A percentile compares a stretch with the other conserved stretches of the same genome.
Evolutionary conservation across 2,329 filamentous ascomycete species (phyloP).

Genomic region (Nemania sp.): DNA sequence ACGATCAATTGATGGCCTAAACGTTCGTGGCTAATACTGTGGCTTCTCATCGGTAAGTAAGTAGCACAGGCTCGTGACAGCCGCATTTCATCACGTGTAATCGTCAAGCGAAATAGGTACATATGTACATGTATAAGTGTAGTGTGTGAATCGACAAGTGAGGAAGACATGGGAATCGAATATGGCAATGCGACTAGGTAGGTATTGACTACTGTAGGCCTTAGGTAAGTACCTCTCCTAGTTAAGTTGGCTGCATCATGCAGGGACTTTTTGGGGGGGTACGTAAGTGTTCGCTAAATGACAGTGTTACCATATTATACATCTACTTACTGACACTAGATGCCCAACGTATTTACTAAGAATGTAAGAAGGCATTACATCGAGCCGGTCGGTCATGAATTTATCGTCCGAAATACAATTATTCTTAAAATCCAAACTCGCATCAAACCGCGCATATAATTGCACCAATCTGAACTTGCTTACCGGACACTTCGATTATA

Average conservation of each 20-base stretch:
- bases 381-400: too few relatives aligned
- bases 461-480: too few relatives aligned
- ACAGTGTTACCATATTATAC: too few relatives aligned
- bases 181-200: constrained; percentile 22
- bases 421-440: too few relatives aligned
- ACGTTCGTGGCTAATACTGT: not conserved
- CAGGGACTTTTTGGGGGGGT: not conserved
- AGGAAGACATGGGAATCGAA: constrained; percentile 24
- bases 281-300: too few relatives aligned
- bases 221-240: not conserved
- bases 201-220: not conserved
- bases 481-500: too few relatives aligned
- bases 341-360: too few relatives aligned
- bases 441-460: too few relatives aligned
- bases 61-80: constrained; percentile 14
- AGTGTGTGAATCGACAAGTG: constrained; percentile 20
- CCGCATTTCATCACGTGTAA: constrained; percentile 24
- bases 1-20: not conserved
- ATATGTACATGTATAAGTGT: too few relatives aligned
- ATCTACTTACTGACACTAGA: not conserved
- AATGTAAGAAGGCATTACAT: too few relatives aligned
- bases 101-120: too few relatives aligned
- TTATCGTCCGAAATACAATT: too few relatives aligned
- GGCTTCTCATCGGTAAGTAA: not conserved
- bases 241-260: constrained; percentile 2